A percentile compares a stretch with the other conserved stretches of the same genome.
phyloP scores from a whole-genome alignment of 495 filamentous ascomycete genomes.

The Neurospora tetraspora region DNA sequence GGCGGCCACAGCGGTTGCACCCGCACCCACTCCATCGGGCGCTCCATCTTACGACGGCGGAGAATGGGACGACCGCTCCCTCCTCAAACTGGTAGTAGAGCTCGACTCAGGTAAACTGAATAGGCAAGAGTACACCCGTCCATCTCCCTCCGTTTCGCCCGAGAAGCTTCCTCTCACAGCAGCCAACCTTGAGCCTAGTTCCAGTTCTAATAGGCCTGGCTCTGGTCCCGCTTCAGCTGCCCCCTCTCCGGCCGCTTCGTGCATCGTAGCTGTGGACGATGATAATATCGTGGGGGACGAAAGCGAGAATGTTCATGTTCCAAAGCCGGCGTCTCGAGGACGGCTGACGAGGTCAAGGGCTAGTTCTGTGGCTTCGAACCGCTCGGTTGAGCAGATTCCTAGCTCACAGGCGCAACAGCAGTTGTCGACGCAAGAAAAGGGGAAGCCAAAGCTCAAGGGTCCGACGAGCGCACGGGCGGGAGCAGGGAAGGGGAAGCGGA shows the following conservation, averaged over 20 bases:
- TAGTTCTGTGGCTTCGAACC: constrained; percentile 1
- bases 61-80: constrained; percentile 36
- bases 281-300: constrained; percentile 24
- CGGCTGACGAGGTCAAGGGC: neutral
- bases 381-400: neutral
- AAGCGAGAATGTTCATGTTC: neutral
- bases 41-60: constrained; percentile 28
- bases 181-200: neutral
- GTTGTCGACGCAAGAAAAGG: constrained; percentile 5
- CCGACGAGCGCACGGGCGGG: neutral
- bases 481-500: neutral
- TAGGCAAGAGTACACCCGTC: constrained; percentile 7
- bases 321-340: neutral
- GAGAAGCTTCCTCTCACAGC: constrained; percentile 1
- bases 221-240: neutral
- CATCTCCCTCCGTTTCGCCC: constrained; percentile 11
- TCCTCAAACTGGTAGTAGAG: constrained; percentile 35
- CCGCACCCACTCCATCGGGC: constrained; percentile 6
- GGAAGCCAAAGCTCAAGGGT: constrained; percentile 5
- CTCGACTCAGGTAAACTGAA: constrained; percentile 27
- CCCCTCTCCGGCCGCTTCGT: neutral
- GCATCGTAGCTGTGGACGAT: neutral
- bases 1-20: neutral
- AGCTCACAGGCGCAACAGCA: constrained; percentile 11
- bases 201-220: neutral